A percentile compares a stretch with the other conserved stretches of the same genome.
Evolutionary conservation across 495 filamentous ascomycete genomes (phyloP).

Genomic region (Aspergillus coremiiformis): DNA sequence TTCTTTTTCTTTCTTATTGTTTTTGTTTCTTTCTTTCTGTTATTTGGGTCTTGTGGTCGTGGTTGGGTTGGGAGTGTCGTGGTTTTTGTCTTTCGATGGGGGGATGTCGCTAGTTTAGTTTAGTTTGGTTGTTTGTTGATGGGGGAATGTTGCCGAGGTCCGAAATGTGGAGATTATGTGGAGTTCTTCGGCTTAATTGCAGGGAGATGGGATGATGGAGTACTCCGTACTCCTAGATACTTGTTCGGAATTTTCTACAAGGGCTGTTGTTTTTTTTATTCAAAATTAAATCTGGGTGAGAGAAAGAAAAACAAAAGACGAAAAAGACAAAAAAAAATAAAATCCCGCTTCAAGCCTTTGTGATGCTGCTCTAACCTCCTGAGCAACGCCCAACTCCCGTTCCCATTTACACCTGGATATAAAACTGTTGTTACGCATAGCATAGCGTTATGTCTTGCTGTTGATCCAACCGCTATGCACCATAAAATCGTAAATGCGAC

Average conservation of each 20-base stretch:
- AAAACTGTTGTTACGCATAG: background rate
- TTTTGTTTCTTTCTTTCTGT: background rate
- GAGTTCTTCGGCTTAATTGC: no score
- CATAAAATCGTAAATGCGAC: conserved; percentile 87
- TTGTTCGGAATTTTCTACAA: no score
- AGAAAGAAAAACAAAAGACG: background rate
- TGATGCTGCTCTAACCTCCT: background rate
- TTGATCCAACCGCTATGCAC: conserved; percentile 87
- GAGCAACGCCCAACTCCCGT: conserved; percentile 1
- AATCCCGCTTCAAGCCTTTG: background rate
- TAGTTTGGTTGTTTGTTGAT: background rate
- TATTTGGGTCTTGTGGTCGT: background rate
- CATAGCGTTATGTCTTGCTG: conserved; percentile 47
- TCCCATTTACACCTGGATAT: conserved; percentile 1
- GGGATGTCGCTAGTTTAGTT: background rate
- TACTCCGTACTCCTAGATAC: no score
- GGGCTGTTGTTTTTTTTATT: no score
- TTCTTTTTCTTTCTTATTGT: background rate
- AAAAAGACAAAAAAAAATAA: conserved; percentile 6
- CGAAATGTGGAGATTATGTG: conserved; percentile 13
- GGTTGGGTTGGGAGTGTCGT: background rate
- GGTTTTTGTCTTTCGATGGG: background rate
- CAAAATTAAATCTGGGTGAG: no score
- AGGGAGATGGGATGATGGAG: no score
- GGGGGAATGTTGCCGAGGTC: conserved; percentile 26